These are phyloP conservation scores for Alliaria petiolata DNA, from an alignment of 345 rosid species.

Conservation along the genomic window DNA sequence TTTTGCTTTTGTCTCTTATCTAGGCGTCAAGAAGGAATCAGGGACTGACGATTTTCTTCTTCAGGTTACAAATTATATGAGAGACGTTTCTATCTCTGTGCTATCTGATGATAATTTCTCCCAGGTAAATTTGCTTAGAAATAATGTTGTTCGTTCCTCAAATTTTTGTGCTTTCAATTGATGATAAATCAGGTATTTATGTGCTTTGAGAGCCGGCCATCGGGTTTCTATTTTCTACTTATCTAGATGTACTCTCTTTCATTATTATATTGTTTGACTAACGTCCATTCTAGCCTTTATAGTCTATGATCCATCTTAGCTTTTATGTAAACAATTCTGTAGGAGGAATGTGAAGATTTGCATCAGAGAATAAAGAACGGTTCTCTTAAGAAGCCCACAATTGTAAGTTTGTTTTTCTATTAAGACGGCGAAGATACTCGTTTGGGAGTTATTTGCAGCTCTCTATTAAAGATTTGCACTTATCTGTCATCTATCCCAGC, in stretches of 20 bases:
- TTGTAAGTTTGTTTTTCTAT: conserved; percentile 48
- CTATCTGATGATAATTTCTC: conserved; percentile 78
- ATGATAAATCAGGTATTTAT: background rate
- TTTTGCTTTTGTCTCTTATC: conserved; percentile 19
- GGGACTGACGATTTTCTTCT: conserved; percentile 50
- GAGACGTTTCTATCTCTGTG: conserved; percentile 52
- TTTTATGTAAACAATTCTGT: conserved; percentile 28
- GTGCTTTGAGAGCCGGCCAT: background rate
- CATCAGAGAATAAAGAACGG: conserved; percentile 48
- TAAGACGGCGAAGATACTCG: background rate
- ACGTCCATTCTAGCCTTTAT: background rate
- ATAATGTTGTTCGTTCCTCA: background rate
- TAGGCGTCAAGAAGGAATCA: conserved; percentile 55
- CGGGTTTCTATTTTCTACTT: too few relatives aligned
- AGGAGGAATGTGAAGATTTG: conserved; percentile 90
- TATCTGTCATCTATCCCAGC: background rate
- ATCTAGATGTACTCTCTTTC: background rate
- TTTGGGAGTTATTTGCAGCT: background rate
- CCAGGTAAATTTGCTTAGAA: conserved; percentile 46
- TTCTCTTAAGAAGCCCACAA: conserved; percentile 51
- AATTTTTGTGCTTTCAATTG: background rate
- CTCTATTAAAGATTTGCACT: conserved; percentile 1
- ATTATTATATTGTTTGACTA: background rate
- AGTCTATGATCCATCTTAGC: conserved; percentile 1
- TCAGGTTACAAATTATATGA: conserved; percentile 56